Evolutionary conservation across 441 rosid species (phyloP).

Genomic region (Breynia disticha): DNA sequence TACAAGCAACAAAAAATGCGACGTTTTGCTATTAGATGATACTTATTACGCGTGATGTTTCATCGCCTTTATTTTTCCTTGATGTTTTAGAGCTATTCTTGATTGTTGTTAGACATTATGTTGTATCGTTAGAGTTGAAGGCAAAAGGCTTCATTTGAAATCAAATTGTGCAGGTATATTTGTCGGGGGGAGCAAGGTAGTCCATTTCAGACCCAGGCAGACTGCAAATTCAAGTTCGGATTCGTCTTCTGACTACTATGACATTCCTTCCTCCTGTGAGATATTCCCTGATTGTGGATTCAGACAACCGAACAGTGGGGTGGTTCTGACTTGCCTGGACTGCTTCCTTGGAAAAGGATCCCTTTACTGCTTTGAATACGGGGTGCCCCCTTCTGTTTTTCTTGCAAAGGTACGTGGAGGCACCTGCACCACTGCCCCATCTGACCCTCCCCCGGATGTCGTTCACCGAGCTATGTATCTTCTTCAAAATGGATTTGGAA

Average conservation of each 20-base stretch:
- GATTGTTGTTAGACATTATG: too few relatives aligned
- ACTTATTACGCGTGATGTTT: too few relatives aligned
- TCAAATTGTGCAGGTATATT: conserved; percentile 50
- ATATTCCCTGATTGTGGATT: conserved; percentile 93
- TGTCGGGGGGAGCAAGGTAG: conserved; percentile 97
- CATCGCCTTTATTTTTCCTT: too few relatives aligned
- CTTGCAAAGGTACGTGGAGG: conserved; percentile 87
- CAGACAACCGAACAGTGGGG: conserved; percentile 76
- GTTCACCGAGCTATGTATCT: conserved; percentile 93
- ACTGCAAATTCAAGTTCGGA: conserved; percentile 29
- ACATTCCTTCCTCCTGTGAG: conserved; percentile 47
- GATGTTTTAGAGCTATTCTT: too few relatives aligned
- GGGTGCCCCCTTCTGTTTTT: conserved; percentile 61
- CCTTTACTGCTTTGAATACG: conserved; percentile 73
- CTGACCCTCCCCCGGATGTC: conserved; percentile 52
- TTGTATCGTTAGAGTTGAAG: background rate
- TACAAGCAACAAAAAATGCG: too few relatives aligned
- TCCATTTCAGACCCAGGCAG: conserved; percentile 73
- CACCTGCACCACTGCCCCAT: conserved; percentile 76
- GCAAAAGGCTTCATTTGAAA: conserved; percentile 8
- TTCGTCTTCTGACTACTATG: conserved; percentile 30
- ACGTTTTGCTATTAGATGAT: too few relatives aligned
- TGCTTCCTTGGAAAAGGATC: conserved; percentile 79
- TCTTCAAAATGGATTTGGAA: conserved; percentile 96
- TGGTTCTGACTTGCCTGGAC: conserved; percentile 76